Percentiles rank a stretch among this genome's conserved stretches.
Evolutionary conservation across 108 stramenopile genomes (phyloP).

Genomic region (Cyclostephanos invisitatus): DNA sequence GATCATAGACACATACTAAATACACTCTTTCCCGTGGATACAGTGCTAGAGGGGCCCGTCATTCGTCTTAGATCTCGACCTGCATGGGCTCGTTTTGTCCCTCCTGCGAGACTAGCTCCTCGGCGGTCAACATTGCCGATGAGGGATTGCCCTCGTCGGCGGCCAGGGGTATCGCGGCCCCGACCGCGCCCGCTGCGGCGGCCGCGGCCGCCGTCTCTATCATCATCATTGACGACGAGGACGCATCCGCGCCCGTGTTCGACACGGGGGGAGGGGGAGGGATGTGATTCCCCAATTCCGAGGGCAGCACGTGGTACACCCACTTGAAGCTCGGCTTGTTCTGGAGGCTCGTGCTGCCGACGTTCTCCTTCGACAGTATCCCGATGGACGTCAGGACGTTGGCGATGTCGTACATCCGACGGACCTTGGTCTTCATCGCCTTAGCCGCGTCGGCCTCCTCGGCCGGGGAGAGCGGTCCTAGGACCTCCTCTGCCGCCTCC

Average conservation of each 20-base stretch:
- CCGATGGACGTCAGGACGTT: conserved; percentile 87
- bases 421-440: conserved; percentile 89
- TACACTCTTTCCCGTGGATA: too few species aligned
- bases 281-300: conserved; percentile 27
- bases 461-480: conserved; percentile 48
- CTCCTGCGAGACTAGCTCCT: neutral
- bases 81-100: neutral
- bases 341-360: conserved; percentile 26
- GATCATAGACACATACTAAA: too few species aligned
- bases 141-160: neutral
- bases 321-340: conserved; percentile 67
- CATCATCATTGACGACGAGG: too few species aligned
- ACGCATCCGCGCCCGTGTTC: neutral
- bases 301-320: conserved; percentile 52
- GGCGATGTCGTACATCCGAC: conserved; percentile 96
- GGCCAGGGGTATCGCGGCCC: neutral
- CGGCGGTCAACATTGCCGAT: neutral
- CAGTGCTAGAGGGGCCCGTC: neutral
- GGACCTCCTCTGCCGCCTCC: conserved; percentile 77
- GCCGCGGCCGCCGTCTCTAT: neutral
- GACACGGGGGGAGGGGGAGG: neutral
- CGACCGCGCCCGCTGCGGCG: neutral
- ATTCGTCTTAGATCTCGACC: neutral
- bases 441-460: conserved; percentile 33
- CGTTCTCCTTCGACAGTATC: conserved; percentile 74